A percentile compares a stretch with the other conserved stretches of the same genome.
Evolutionary conservation across 177 flowering plant species (phyloP).

Genomic region (Tripterygium wilfordii): DNA sequence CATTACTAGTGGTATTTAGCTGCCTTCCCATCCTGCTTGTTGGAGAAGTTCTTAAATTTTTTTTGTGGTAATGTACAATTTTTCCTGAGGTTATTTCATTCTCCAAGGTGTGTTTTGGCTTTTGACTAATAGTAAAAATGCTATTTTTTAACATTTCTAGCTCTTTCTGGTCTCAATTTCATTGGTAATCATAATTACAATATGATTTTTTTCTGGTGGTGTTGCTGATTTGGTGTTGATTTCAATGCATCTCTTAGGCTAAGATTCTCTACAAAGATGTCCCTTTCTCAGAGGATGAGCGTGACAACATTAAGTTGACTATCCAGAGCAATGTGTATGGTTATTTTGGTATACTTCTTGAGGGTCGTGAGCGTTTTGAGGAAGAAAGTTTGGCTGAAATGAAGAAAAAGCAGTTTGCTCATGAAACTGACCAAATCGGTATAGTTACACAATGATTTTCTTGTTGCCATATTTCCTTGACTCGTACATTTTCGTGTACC

Average conservation of each 20-base stretch:
- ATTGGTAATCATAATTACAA: too few species aligned
- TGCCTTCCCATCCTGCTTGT: too few species aligned
- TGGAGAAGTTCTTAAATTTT: too few species aligned
- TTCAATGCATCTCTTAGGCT: constrained; percentile 46
- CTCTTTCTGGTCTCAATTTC: too few species aligned
- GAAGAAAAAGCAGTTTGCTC: constrained; percentile 23
- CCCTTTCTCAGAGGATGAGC: constrained; percentile 71
- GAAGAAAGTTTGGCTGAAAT: constrained; percentile 54
- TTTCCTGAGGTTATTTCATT: too few species aligned
- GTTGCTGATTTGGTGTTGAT: too few species aligned
- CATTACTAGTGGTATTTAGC: too few species aligned
- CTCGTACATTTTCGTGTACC: not conserved
- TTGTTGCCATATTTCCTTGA: constrained; percentile 1
- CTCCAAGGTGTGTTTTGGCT: too few species aligned
- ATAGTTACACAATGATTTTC: not conserved
- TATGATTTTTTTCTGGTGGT: too few species aligned
- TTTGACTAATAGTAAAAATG: too few species aligned
- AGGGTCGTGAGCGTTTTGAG: constrained; percentile 96
- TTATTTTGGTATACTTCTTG: constrained; percentile 86
- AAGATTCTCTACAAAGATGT: constrained; percentile 66
- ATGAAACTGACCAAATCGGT: constrained; percentile 35
- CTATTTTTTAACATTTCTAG: too few species aligned
- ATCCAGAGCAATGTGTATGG: constrained; percentile 82
- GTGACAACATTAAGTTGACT: constrained; percentile 55
- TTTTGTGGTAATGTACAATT: too few species aligned